phyloP scores from a whole-genome alignment of 139 green algal genomes.

The Closterium sp. region DNA sequence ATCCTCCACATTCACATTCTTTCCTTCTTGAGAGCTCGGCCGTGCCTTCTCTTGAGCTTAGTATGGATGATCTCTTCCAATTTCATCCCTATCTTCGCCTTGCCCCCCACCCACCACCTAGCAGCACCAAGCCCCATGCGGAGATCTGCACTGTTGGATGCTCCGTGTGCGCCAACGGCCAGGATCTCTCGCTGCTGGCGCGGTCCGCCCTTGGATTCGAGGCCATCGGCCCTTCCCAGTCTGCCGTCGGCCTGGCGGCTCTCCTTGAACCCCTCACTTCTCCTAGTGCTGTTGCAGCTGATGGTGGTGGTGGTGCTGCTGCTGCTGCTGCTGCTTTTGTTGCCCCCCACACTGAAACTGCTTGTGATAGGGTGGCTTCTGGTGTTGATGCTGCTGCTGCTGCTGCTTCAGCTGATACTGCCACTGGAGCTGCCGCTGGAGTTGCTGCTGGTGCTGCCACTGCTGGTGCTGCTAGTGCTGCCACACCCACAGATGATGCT shows the following conservation, averaged over 20 bases:
- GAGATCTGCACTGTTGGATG: slow-evolving; percentile 15
- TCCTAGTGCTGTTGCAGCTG: neutral
- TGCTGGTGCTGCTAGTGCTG: neutral
- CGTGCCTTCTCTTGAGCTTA: too few species aligned
- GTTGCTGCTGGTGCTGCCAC: too few species aligned
- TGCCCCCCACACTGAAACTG: too few species aligned
- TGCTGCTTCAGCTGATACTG: neutral
- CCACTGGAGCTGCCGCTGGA: neutral
- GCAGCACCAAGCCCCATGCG: neutral
- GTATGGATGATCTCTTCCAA: too few species aligned
- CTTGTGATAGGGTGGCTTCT: too few species aligned
- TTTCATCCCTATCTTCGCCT: too few species aligned
- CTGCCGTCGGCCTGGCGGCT: neutral
- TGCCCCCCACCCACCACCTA: too few species aligned
- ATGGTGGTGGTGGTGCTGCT: neutral
- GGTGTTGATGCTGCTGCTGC: neutral
- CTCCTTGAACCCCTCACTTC: neutral
- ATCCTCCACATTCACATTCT: too few species aligned
- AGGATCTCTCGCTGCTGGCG: slow-evolving; percentile 16
- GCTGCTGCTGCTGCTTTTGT: neutral
- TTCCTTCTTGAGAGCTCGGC: too few species aligned
- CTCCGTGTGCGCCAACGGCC: slow-evolving; percentile 16
- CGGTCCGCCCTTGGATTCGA: neutral
- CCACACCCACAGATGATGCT: neutral
- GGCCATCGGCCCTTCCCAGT: neutral